Evolutionary conservation across 148 eudicot species (phyloP).

Genomic region (Selenicereus undatus): DNA sequence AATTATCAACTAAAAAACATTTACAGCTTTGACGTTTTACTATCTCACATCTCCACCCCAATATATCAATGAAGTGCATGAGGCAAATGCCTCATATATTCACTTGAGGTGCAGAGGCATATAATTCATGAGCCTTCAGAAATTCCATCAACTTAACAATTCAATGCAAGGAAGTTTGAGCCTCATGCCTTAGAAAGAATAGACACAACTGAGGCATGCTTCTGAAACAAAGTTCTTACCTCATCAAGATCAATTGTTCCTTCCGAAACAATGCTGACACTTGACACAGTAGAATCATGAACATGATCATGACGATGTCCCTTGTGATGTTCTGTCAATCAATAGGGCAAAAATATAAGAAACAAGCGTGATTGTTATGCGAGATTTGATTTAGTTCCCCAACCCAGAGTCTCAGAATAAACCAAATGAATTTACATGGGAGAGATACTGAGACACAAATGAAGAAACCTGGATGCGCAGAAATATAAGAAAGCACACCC

Average conservation of each 20-base stretch:
- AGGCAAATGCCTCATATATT: neutral
- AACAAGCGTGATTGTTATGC: neutral
- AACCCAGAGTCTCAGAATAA: neutral
- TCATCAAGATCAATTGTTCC: conserved; percentile 84
- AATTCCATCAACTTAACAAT: neutral
- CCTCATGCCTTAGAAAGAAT: neutral
- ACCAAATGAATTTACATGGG: neutral
- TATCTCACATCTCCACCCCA: neutral
- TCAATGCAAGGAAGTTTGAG: neutral
- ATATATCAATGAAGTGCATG: neutral
- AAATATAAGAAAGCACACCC: neutral
- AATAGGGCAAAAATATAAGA: neutral
- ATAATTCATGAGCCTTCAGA: neutral
- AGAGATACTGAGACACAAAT: neutral
- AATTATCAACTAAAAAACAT: too few species aligned
- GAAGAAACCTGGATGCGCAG: neutral
- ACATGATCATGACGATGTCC: conserved; percentile 81
- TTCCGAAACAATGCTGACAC: conserved; percentile 90
- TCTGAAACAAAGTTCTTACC: conserved; percentile 39
- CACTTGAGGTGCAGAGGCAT: neutral
- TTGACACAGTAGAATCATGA: conserved; percentile 87
- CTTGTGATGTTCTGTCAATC: conserved; percentile 49
- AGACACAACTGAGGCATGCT: neutral
- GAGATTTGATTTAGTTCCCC: neutral
- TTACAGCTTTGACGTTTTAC: neutral